Conservation (phyloP, 306 rosid species). For the Trifolium dubium region DNA sequence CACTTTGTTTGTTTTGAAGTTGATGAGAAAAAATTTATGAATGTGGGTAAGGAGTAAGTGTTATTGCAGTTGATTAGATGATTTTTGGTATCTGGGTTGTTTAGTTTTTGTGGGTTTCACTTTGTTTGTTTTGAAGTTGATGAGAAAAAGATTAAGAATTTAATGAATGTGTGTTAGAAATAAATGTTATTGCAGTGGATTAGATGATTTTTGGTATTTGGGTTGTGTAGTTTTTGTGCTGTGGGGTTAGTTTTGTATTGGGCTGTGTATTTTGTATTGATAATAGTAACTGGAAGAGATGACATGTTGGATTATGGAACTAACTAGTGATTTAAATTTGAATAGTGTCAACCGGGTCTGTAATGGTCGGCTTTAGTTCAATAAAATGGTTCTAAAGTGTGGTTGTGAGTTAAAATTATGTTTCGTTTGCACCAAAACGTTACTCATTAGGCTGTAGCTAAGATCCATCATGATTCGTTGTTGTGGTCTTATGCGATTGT, state of each 20-base stretch:
- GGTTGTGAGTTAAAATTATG: not conserved
- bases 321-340: not conserved
- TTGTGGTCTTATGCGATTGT: not conserved
- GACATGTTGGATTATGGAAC: not conserved
- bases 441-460: not conserved
- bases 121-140: not conserved
- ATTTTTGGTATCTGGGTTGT: no score
- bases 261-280: slow-evolving; percentile 1
- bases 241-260: not conserved
- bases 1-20: not conserved
- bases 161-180: not conserved
- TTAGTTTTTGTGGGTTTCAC: not conserved
- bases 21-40: not conserved
- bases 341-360: not conserved
- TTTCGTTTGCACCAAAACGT: not conserved
- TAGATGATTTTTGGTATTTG: not conserved
- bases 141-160: not conserved
- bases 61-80: no score
- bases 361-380: not conserved
- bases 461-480: not conserved
- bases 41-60: not conserved
- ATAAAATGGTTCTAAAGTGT: not conserved
- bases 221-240: not conserved
- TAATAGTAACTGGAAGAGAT: not conserved
- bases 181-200: not conserved